phyloP scores from a whole-genome alignment of 768 basidiomycete genomes.

The Ramaria sp. region DNA sequence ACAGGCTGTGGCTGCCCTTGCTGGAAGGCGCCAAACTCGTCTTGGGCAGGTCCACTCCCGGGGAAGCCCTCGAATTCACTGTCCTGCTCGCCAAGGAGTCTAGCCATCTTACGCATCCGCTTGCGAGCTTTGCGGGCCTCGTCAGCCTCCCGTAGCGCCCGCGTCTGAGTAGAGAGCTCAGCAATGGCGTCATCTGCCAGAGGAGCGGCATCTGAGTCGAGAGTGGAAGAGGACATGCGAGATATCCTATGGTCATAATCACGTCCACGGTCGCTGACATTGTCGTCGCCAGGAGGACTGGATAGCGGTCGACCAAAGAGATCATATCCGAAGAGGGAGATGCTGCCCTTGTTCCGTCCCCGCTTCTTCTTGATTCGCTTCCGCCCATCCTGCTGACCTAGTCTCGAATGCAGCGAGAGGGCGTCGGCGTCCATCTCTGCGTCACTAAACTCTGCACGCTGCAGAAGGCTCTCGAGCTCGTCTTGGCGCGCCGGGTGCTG shows the following conservation, averaged over 20 bases:
- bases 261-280: constrained; percentile 11
- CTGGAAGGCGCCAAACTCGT: constrained; percentile 21
- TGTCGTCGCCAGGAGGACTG: constrained; percentile 42
- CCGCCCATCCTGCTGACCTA: constrained; percentile 25
- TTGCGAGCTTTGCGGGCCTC: constrained; percentile 26
- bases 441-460: constrained; percentile 25
- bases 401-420: constrained; percentile 57
- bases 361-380: constrained; percentile 24
- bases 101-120: constrained; percentile 35
- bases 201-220: constrained; percentile 63
- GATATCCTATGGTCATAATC: constrained; percentile 6
- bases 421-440: constrained; percentile 47
- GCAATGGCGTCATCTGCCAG: constrained; percentile 49
- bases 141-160: constrained; percentile 28
- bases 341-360: constrained; percentile 19
- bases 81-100: constrained; percentile 21
- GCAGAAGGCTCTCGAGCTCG: constrained; percentile 42
- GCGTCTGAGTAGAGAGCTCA: constrained; percentile 35
- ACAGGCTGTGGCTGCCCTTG: constrained; percentile 1
- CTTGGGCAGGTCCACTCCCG: constrained; percentile 29
- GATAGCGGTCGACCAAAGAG: constrained; percentile 58
- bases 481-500: constrained; percentile 16
- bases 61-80: constrained; percentile 58
- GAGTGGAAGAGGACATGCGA: constrained; percentile 30
- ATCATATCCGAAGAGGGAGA: constrained; percentile 55